These are phyloP conservation scores for Tetrapisispora fleetii DNA, from an alignment of 805 yeast genomes.

Conservation along the genomic window DNA sequence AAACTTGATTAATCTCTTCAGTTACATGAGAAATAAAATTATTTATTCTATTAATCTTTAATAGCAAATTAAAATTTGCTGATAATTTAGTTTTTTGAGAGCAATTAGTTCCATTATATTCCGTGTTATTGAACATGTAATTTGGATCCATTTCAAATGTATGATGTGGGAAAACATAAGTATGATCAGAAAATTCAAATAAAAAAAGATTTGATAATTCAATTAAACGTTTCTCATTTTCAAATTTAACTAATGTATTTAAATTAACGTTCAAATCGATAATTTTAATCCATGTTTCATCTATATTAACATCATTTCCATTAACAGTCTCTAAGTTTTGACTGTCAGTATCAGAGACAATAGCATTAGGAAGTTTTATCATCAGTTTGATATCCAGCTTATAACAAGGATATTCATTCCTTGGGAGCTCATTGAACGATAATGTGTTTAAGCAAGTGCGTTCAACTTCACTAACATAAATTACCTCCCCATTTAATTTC, in stretches of 20 bases:
- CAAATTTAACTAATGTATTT: neutral
- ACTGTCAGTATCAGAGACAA: neutral
- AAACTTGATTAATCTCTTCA: conserved; percentile 12
- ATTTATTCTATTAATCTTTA: conserved; percentile 22
- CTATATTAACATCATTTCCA: neutral
- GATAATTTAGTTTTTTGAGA: conserved; percentile 6
- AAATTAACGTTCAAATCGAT: conserved; percentile 11
- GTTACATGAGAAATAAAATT: conserved; percentile 19
- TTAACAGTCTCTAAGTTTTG: neutral
- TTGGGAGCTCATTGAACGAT: conserved; percentile 21
- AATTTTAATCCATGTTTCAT: conserved; percentile 11
- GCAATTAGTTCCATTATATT: neutral
- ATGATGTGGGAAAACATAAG: conserved; percentile 9
- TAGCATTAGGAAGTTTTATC: conserved; percentile 13
- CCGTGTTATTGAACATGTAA: neutral
- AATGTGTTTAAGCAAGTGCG: conserved; percentile 7
- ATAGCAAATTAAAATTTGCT: conserved; percentile 20
- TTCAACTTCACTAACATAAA: conserved; percentile 25
- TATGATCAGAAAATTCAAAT: conserved; percentile 20
- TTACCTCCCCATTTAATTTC: conserved; percentile 9
- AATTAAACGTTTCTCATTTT: neutral
- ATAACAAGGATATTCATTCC: conserved; percentile 8
- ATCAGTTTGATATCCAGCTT: conserved; percentile 13
- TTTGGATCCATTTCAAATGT: neutral
- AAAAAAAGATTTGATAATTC: conserved; percentile 14